These are phyloP conservation scores for Passalora sequoiae DNA, from an alignment of 2,329 filamentous ascomycete species.

Conservation along the genomic window DNA sequence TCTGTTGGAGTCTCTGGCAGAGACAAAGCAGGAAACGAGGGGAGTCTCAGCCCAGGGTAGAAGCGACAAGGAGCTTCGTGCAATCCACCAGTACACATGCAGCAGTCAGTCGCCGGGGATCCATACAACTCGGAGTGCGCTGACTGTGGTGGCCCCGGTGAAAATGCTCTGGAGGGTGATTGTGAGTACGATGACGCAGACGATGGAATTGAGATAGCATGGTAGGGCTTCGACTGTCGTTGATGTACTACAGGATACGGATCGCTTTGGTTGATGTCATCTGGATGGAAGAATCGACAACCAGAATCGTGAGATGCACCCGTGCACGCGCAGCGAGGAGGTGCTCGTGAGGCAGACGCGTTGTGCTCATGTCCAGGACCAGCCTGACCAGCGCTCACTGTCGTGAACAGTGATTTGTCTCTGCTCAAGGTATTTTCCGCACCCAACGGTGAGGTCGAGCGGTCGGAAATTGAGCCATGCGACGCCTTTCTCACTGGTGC, in stretches of 20 bases:
- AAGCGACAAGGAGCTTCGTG: conserved; percentile 15
- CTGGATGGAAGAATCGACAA: conserved; percentile 19
- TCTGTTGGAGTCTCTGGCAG: conserved; percentile 1
- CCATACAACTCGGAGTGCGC: conserved; percentile 18
- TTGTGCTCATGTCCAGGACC: too few relatives aligned
- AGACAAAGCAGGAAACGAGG: conserved; percentile 6
- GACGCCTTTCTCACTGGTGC: neutral
- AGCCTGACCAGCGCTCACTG: too few relatives aligned
- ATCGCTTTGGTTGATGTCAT: conserved; percentile 9
- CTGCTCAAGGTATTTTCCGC: too few relatives aligned
- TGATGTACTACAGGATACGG: neutral
- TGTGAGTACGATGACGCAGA: conserved; percentile 10
- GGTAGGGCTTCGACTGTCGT: conserved; percentile 9
- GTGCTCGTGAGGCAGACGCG: too few relatives aligned
- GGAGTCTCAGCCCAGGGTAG: conserved; percentile 17
- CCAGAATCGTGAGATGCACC: conserved; percentile 9
- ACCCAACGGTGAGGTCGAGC: neutral
- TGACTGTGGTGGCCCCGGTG: conserved; percentile 7
- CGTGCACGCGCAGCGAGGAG: conserved; percentile 14
- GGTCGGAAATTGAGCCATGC: neutral
- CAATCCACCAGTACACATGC: conserved; percentile 21
- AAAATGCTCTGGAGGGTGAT: conserved; percentile 4
- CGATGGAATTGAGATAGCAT: conserved; percentile 12
- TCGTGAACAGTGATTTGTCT: too few relatives aligned
- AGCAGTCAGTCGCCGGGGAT: conserved; percentile 12